Evolutionary conservation across 2,329 filamentous ascomycete species (phyloP).

Genomic region (Neonectria faginata): DNA sequence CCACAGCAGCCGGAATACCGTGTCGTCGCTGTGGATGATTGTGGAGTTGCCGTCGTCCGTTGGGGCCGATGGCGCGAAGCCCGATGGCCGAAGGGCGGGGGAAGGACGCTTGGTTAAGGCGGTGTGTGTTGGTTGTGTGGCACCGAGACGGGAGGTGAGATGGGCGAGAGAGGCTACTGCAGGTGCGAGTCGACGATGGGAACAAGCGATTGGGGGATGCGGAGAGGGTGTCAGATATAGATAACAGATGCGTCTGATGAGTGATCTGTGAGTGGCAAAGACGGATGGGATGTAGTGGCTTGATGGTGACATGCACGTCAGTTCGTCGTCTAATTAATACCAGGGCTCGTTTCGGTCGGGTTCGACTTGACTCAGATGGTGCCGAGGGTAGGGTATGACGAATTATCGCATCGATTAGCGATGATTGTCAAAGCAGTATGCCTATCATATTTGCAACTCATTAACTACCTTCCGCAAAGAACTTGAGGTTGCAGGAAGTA

Average conservation of each 20-base stretch:
- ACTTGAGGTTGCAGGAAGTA: too few relatives aligned
- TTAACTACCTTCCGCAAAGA: too few relatives aligned
- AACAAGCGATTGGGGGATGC: neutral
- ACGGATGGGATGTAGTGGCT: too few relatives aligned
- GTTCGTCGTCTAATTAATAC: too few relatives aligned
- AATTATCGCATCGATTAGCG: too few relatives aligned
- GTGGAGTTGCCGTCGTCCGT: neutral
- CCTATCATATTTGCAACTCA: too few relatives aligned
- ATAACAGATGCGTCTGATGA: neutral
- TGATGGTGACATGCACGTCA: too few relatives aligned
- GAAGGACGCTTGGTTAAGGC: neutral
- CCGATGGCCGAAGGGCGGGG: conserved; percentile 1
- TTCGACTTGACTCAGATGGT: too few relatives aligned
- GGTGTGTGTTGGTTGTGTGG: neutral
- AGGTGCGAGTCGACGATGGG: conserved; percentile 1
- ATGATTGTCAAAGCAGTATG: too few relatives aligned
- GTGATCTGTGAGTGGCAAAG: neutral
- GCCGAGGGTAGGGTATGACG: too few relatives aligned
- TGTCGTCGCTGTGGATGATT: neutral
- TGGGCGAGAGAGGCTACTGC: neutral
- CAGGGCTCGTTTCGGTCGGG: too few relatives aligned
- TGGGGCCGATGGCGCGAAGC: conserved; percentile 1
- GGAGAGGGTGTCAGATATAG: neutral
- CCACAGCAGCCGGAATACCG: conserved; percentile 5
- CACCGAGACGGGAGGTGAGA: neutral